These are phyloP conservation scores for Podila verticillata DNA, from an alignment of 192 early-diverging fungal genomes.

Conservation along the genomic window DNA sequence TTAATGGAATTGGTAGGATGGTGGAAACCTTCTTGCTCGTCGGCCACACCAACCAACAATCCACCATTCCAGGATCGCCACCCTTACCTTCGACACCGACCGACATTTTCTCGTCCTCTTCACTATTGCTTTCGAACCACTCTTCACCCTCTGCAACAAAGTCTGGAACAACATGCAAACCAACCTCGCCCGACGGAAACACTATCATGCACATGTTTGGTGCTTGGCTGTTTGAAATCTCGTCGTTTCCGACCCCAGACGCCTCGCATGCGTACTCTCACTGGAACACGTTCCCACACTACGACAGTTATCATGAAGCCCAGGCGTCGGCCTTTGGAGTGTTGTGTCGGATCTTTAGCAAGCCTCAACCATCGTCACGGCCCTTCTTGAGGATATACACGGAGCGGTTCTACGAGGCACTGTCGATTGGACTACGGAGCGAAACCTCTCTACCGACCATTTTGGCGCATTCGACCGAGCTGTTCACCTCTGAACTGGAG, in stretches of 20 bases:
- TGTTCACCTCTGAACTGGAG: conserved; percentile 75
- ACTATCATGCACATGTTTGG: conserved; percentile 88
- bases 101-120: conserved; percentile 42
- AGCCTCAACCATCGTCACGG: conserved; percentile 62
- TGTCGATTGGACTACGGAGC: conserved; percentile 67
- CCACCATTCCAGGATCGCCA: conserved; percentile 28
- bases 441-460: conserved; percentile 77
- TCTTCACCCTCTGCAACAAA: not conserved
- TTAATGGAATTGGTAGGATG: conserved; percentile 65
- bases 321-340: conserved; percentile 76
- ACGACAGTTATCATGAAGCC: conserved; percentile 58
- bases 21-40: conserved; percentile 62
- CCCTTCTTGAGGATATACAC: conserved; percentile 74
- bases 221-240: conserved; percentile 79
- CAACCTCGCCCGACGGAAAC: conserved; percentile 71
- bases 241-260: conserved; percentile 45
- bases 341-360: conserved; percentile 79
- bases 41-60: conserved; percentile 12
- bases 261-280: conserved; percentile 24
- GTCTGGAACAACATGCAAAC: conserved; percentile 7
- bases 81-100: conserved; percentile 28
- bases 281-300: conserved; percentile 36
- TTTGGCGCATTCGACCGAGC: conserved; percentile 63
- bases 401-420: conserved; percentile 74
- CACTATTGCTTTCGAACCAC: conserved; percentile 27